Conservation (phyloP, 2,329 filamentous ascomycete genomes). For the Bipolaris gigantea region DNA sequence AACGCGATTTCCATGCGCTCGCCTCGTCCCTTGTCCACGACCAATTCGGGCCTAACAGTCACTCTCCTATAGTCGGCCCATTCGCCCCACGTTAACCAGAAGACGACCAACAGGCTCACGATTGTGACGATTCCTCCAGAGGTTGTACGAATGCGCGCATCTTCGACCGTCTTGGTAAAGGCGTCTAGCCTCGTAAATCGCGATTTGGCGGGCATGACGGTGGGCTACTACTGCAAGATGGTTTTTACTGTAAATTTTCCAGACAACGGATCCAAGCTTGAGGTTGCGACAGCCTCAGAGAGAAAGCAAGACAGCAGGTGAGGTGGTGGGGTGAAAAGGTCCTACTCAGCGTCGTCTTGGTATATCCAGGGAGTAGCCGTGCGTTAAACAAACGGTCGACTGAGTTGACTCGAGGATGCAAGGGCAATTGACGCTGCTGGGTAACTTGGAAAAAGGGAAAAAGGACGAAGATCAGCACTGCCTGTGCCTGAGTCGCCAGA, state of each 20-base stretch:
- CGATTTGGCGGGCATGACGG: conserved; percentile 80
- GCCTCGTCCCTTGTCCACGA: conserved; percentile 95
- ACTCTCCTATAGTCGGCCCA: conserved; percentile 91
- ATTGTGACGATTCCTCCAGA: conserved; percentile 96
- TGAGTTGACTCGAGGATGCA: conserved; percentile 11
- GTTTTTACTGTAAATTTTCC: not conserved
- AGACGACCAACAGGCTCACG: conserved; percentile 79
- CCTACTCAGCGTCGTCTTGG: conserved; percentile 11
- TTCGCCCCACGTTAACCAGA: conserved; percentile 92
- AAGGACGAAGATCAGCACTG: conserved; percentile 28
- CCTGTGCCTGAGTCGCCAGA: conserved; percentile 25
- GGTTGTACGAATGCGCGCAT: conserved; percentile 93
- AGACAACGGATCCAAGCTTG: not conserved
- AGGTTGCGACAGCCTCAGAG: conserved; percentile 4
- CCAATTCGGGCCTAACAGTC: conserved; percentile 83
- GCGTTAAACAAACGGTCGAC: conserved; percentile 4
- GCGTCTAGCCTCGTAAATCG: conserved; percentile 96
- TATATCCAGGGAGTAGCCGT: conserved; percentile 4
- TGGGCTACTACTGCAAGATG: conserved; percentile 17
- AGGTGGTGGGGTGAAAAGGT: conserved; percentile 18
- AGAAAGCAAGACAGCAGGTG: conserved; percentile 9
- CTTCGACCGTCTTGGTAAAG: conserved; percentile 98
- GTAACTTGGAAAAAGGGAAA: conserved; percentile 1
- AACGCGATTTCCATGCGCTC: conserved; percentile 99
- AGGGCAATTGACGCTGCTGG: conserved; percentile 16